Conservation (phyloP, 345 rosid species). For the Bretschneidera sinensis region DNA sequence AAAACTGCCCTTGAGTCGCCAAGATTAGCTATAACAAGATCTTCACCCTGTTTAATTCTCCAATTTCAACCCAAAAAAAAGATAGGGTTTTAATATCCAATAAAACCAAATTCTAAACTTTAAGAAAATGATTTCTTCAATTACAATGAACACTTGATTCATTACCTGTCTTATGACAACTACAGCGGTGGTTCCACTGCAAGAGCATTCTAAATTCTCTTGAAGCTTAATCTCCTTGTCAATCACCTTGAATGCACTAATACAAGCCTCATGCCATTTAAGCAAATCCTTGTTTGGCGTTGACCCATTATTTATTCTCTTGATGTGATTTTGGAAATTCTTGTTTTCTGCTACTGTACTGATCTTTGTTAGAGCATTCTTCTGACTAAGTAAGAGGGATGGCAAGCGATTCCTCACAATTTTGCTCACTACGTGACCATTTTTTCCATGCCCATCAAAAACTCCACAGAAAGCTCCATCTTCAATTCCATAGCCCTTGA, state of each 20-base stretch:
- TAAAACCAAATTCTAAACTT: too few species aligned
- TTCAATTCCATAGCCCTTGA: constrained; percentile 67
- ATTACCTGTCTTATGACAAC: constrained; percentile 62
- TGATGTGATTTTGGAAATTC: not conserved
- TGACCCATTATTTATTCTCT: not conserved
- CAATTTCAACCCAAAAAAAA: too few species aligned
- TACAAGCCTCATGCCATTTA: constrained; percentile 43
- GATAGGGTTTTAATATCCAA: too few species aligned
- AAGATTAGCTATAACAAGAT: constrained; percentile 74
- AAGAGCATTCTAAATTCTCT: constrained; percentile 51
- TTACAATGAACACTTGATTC: too few species aligned
- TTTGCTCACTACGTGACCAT: constrained; percentile 67
- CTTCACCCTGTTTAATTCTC: constrained; percentile 43
- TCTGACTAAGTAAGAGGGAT: constrained; percentile 45
- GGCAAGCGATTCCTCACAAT: constrained; percentile 60
- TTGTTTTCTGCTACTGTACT: not conserved
- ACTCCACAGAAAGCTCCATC: constrained; percentile 64
- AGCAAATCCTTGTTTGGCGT: constrained; percentile 16
- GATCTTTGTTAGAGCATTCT: constrained; percentile 27
- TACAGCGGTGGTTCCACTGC: constrained; percentile 84
- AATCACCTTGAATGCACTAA: constrained; percentile 51
- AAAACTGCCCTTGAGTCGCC: constrained; percentile 90
- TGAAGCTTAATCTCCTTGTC: constrained; percentile 68
- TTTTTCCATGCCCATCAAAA: constrained; percentile 89
- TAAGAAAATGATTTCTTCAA: too few species aligned